Base-by-base conservation (phyloP, 2,329 filamentous ascomycete species). In the Dothideomycetes sp. region DNA sequence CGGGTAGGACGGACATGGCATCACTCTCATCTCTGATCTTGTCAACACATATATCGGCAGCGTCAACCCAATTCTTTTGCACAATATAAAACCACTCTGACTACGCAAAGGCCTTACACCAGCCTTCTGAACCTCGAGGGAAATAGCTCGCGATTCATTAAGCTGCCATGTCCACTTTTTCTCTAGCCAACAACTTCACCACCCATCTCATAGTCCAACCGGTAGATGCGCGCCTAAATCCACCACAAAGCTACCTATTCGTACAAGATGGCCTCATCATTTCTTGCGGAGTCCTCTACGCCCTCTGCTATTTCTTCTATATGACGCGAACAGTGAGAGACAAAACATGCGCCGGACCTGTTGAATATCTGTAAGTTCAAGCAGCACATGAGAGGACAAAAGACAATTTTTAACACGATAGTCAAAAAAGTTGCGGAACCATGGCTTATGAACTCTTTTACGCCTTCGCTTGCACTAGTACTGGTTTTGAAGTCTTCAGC, bases 161-260 rank as follows among this genome's bases (percentile, higher is more conserved):
- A n/a, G n/a, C n/a, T n/a, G n/a, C n/a, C n/a, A n/a, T n/a, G n/a
- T n/a, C n/a, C n/a, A n/a, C 22, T 7, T 27, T 27, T 12, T 7
- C 22, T 27, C 12, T 7, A 12, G 22, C 22, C 22, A 27, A 27
- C 12, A 7, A 12, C 22, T 27, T 7, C 12, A 27, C 22, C 7
- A 27, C 22, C 12, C 61, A 73, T 14, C 61, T 71, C 2, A 63
- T 75, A 2, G 70, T 65, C 36, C 68, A 75, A 49, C 63, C 72
- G 39, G 63, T 64, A 15, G 69, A 73, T 47, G 51, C 61, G 1
- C 56, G 53, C 1, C 50, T 62, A 8, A 47, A 56, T 17, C 60
- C 60, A 0, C 60, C 58, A 10, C 53, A 63, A 44, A 58, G 55
- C 42, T 63, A 64, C 47, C 56, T 63, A 31, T 62, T 55, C 47